Base-by-base conservation (phyloP, 2,329 filamentous ascomycete genomes). In the Colletotrichum graminicola region DNA sequence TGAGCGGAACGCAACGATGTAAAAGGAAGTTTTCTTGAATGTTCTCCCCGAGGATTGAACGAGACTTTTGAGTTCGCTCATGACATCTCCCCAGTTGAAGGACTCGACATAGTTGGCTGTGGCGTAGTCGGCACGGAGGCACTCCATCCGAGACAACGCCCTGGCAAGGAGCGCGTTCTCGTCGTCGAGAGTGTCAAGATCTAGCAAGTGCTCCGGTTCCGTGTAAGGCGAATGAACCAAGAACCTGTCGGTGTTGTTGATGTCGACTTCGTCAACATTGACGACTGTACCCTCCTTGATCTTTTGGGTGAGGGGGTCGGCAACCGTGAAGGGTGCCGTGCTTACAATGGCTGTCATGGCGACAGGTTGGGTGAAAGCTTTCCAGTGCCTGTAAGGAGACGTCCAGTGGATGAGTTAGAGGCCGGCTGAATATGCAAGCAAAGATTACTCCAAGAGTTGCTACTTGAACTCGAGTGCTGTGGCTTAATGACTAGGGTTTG, bases 1-100 rank as follows among this genome's bases (percentile, higher is more conserved):
- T 7, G 93, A 95, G 21, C 93, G 88, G 81, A 97, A 97, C 5
- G 91, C 91, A 51, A 97, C 94, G 67, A 96, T 90, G 81, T 95
- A 97, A 83, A 95, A 97, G 36, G 84, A 86, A 61, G 86, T 87
- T 71, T 86, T 83, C 65, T 84, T 87, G 90, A 92, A 95, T 74
- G 87, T 81, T 7, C 81, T 81, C 16, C 86, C 79, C 8, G 80
- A 85, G 11, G 82, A 78, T 3, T 76, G 75, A 14, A 84, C 82
- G 3, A 94, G 83, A 1, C 83, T 77, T 67, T 82, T 85, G 62
- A 96, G 81, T 41, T 87, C 82, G 5, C 83, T 81, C 14, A 96
- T 83, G 18, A 94, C 86, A 52, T 88, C 82, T 3, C 79, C 73
- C 91, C 93, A 96, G 80, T 97, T 97, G 83, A 97, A 95, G 0